These are phyloP conservation scores for Albatrellus ellisii DNA, from an alignment of 768 basidiomycete species.

Conservation along the genomic window DNA sequence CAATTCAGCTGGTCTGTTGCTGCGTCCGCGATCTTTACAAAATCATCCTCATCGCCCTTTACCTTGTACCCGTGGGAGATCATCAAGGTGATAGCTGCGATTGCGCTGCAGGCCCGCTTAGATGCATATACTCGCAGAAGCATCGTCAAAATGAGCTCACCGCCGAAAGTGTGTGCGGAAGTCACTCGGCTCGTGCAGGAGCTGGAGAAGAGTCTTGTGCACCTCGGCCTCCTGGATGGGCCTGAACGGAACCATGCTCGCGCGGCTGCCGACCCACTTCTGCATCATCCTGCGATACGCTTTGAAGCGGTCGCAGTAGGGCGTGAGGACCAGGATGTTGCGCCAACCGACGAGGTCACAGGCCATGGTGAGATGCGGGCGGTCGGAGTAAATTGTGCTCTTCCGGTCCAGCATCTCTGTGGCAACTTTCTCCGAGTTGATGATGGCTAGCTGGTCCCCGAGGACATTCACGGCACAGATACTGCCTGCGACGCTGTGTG, in stretches of 20 bases:
- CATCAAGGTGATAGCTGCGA: slow-evolving; percentile 12
- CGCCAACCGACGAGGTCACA: slow-evolving; percentile 14
- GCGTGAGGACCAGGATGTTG: slow-evolving; percentile 13
- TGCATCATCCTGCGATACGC: slow-evolving; percentile 13
- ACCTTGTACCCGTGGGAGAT: slow-evolving; percentile 14
- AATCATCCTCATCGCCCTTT: slow-evolving; percentile 6
- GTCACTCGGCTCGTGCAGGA: slow-evolving; percentile 10
- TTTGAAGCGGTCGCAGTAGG: slow-evolving; percentile 13
- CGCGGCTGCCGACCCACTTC: slow-evolving; percentile 11
- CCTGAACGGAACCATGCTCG: slow-evolving; percentile 9
- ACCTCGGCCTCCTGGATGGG: slow-evolving; percentile 12
- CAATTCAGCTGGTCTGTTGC: slow-evolving; percentile 12
- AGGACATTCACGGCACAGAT: slow-evolving; percentile 15
- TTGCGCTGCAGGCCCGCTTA: slow-evolving; percentile 5
- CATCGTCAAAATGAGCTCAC: slow-evolving; percentile 1
- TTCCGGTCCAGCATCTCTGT: slow-evolving; percentile 17
- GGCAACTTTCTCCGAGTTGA: slow-evolving; percentile 14
- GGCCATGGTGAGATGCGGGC: slow-evolving; percentile 14
- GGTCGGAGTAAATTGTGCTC: slow-evolving; percentile 16
- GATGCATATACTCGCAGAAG: neutral
- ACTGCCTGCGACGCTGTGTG: slow-evolving; percentile 9
- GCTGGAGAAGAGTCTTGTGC: slow-evolving; percentile 5
- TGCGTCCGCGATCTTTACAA: slow-evolving; percentile 16
- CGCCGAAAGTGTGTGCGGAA: slow-evolving; percentile 13
- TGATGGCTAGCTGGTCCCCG: slow-evolving; percentile 15